Evolutionary conservation across 176 grass and related monocot species (phyloP).

Genomic region (Neostapfia colusana): DNA sequence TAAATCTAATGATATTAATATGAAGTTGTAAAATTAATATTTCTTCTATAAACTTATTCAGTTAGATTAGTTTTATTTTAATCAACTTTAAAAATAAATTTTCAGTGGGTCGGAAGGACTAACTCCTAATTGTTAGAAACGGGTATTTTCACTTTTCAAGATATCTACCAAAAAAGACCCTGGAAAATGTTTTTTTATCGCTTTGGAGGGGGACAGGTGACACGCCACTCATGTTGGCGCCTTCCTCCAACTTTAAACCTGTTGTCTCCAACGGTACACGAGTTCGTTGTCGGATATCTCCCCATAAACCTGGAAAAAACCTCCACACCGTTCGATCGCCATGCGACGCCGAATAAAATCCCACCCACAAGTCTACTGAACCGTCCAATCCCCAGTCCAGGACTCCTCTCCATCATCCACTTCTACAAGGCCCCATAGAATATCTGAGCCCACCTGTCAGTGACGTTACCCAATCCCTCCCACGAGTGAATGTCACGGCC

Average conservation of each 20-base stretch:
- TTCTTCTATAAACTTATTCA: too few species aligned
- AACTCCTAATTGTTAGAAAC: too few species aligned
- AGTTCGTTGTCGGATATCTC: constrained; percentile 23
- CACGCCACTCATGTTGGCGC: neutral
- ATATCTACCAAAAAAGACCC: neutral
- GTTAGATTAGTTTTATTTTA: too few species aligned
- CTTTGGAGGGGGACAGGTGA: neutral
- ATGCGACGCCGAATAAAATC: constrained; percentile 19
- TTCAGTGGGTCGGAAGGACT: too few species aligned
- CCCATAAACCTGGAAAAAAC: constrained; percentile 11
- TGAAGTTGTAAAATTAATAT: too few species aligned
- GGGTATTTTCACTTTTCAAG: neutral
- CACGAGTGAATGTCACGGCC: constrained; percentile 37
- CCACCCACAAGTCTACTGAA: too few species aligned
- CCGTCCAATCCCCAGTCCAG: neutral
- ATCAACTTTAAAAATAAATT: too few species aligned
- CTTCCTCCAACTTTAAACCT: constrained; percentile 3
- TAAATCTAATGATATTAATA: too few species aligned
- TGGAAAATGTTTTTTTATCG: neutral
- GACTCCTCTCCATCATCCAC: neutral
- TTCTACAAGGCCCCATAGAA: neutral
- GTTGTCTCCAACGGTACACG: constrained; percentile 46
- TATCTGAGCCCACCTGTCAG: neutral
- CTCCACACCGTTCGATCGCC: constrained; percentile 13
- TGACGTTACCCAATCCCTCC: neutral